Base-by-base conservation (phyloP, 768 basidiomycete species). In the Rhodocollybia butyracea region DNA sequence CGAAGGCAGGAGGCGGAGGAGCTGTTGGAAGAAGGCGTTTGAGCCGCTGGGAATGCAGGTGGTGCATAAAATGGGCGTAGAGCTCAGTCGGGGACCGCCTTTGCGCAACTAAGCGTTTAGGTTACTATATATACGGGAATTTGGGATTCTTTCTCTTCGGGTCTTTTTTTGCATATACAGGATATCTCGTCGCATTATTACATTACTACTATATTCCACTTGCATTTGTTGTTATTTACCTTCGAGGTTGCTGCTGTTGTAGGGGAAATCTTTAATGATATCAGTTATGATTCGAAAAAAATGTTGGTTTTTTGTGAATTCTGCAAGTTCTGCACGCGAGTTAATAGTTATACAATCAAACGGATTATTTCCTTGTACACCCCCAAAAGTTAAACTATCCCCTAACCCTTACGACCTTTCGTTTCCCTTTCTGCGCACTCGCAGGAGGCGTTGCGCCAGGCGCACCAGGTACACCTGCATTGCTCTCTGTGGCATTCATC, bases 361-460 rank as follows among this genome's bases (percentile, higher is more conserved):
- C 15, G 27, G 26, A 27, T 45, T 45, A 45, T 27, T 47, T 34
- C n/a, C 46, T 31, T 30, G 22, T 21, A 48, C 17, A 34, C 11
- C 48, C 27, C 12, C 21, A 29, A 40, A 6, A 10, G 21, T 19
- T 40, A 17, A 12, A 4, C 34, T 59, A 86, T 43, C 81, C 84
- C 59, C 87, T 78, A 12, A 92, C 87, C 59, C 89, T 75, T 17
- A 92, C 80, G 6, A 92, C 87, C 67, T 89, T 91, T 71, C 88
- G 74, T 67, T 91, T 91, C 31, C 89, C 89, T 66, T 91, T 91
- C 66, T 83, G 78, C n/a, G 56, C 40, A 3, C 36, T 73, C 13
- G 69, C 73, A n/a, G 68, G 60, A 64, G n/a, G n/a, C n/a, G n/a
- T n/a, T n/a, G 34, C 31, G 21, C 42, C 71, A 5, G 69, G 66